phyloP scores from a whole-genome alignment of 2,329 filamentous ascomycete genomes.

The Sporothrix dimorphospora region DNA sequence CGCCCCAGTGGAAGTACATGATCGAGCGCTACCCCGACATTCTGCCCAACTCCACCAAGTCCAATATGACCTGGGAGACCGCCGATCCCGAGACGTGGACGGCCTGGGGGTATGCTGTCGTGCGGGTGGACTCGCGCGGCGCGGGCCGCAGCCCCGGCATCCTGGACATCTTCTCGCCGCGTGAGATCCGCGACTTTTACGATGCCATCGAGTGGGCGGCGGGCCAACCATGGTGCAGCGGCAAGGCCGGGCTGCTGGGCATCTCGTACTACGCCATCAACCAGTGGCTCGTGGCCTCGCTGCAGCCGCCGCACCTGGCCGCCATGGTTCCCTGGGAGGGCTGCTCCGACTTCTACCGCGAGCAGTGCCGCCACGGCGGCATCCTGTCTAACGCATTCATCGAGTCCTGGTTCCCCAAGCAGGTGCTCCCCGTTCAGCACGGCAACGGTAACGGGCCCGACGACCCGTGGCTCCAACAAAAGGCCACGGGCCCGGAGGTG shows the following conservation, averaged over 20 bases:
- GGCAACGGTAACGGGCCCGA: constrained; percentile 51
- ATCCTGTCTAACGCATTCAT: constrained; percentile 63
- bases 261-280: constrained; percentile 51
- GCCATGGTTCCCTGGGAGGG: constrained; percentile 57
- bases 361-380: constrained; percentile 62
- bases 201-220: constrained; percentile 54
- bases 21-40: constrained; percentile 50
- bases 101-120: constrained; percentile 54
- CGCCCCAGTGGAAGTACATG: constrained; percentile 25
- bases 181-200: constrained; percentile 51
- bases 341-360: constrained; percentile 57
- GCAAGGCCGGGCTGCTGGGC: constrained; percentile 53
- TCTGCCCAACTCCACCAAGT: constrained; percentile 55
- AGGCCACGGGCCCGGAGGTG: constrained; percentile 59
- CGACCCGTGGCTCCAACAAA: constrained; percentile 39
- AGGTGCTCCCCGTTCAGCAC: constrained; percentile 69
- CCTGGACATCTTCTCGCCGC: constrained; percentile 52
- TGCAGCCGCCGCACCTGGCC: constrained; percentile 49
- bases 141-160: constrained; percentile 51
- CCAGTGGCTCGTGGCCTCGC: constrained; percentile 54
- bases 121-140: constrained; percentile 56
- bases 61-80: constrained; percentile 61
- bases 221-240: constrained; percentile 50
- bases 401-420: constrained; percentile 66
- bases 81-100: constrained; percentile 62